Conservation (phyloP, 306 rosid species). For the Casuarina glauca region DNA sequence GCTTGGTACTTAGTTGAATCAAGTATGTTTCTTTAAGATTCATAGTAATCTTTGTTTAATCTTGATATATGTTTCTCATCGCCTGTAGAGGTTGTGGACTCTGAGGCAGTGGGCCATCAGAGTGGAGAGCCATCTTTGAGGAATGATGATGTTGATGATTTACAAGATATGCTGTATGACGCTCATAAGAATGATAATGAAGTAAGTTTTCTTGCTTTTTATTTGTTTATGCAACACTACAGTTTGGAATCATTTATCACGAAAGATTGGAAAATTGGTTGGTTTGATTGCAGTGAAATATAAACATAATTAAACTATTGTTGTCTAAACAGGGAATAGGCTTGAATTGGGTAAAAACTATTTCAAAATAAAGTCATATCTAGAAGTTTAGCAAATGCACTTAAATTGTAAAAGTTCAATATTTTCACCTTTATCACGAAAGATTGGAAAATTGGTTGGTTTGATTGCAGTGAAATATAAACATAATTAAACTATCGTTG, state of each 20-base stretch:
- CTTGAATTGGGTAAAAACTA: not conserved
- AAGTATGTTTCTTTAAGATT: slow-evolving; percentile 15
- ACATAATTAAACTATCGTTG: not conserved
- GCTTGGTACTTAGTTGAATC: not conserved
- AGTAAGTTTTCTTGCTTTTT: slow-evolving; percentile 49
- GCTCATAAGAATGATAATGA: slow-evolving; percentile 51
- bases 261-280: not conserved
- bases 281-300: not conserved
- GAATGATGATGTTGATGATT: slow-evolving; percentile 45
- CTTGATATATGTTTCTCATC: slow-evolving; percentile 14
- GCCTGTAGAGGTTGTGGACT: slow-evolving; percentile 41
- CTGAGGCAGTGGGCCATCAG: slow-evolving; percentile 39
- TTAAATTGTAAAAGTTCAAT: too few relatives aligned
- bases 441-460: not conserved
- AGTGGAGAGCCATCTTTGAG: slow-evolving; percentile 42
- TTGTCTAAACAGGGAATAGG: not conserved
- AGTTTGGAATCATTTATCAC: not conserved
- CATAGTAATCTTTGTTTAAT: slow-evolving; percentile 5
- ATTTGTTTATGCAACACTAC: not conserved
- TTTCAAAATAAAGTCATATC: too few relatives aligned
- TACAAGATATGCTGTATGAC: slow-evolving; percentile 58
- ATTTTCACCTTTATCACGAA: not conserved
- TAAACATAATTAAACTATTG: not conserved
- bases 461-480: not conserved
- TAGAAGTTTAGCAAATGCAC: too few relatives aligned